Conservation (phyloP, 1,284 basidiomycete species). For the Ganoderma resinaceum region DNA sequence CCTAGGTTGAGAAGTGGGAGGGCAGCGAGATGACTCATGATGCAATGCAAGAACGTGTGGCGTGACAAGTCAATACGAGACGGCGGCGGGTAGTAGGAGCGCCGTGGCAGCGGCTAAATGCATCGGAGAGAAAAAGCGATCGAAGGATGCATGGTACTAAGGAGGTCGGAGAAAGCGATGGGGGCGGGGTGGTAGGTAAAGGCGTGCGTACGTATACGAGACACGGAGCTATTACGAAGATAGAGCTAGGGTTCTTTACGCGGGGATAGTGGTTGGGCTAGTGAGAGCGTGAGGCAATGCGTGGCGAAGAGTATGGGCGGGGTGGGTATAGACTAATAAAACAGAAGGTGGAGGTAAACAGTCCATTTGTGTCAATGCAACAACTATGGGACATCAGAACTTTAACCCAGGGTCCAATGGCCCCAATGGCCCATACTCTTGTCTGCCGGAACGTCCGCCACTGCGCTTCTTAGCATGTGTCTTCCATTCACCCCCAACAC, state of each 20-base stretch:
- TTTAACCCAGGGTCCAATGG: conserved; percentile 69
- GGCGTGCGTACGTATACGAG: neutral
- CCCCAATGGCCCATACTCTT: conserved; percentile 78
- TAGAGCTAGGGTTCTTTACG: conserved; percentile 17
- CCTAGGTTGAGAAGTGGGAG: conserved; percentile 18
- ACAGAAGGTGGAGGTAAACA: conserved; percentile 27
- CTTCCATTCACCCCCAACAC: conserved; percentile 46
- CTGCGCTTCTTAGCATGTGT: conserved; percentile 53
- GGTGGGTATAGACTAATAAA: conserved; percentile 35
- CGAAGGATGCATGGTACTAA: too few relatives aligned
- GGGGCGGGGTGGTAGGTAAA: neutral
- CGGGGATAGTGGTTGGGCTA: conserved; percentile 8
- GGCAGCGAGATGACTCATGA: conserved; percentile 20
- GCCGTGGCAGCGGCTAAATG: neutral
- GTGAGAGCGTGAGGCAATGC: conserved; percentile 12
- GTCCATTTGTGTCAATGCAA: conserved; percentile 29
- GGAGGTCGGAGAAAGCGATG: neutral
- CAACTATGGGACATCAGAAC: conserved; percentile 36
- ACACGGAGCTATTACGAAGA: conserved; percentile 19
- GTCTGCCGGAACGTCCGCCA: conserved; percentile 49
- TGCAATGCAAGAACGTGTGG: conserved; percentile 23
- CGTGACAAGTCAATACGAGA: conserved; percentile 15
- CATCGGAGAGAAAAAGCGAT: too few relatives aligned
- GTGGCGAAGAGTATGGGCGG: conserved; percentile 8
- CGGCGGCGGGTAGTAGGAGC: neutral